Evolutionary conservation across 2,329 filamentous ascomycete species (phyloP).

Genomic region (Colletotrichum gigasporum): DNA sequence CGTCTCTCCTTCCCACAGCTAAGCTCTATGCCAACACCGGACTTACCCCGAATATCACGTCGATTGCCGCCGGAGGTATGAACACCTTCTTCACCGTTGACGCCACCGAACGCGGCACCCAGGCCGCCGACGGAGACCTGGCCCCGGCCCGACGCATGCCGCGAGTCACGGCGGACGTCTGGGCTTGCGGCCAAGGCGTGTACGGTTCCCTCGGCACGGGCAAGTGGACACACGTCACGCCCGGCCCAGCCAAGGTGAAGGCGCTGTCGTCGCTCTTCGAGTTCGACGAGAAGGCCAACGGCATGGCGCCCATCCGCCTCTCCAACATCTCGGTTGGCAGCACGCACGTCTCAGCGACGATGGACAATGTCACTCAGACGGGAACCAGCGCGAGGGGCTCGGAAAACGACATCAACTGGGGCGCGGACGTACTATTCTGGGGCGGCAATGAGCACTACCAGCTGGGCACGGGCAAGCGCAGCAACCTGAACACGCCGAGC

Average conservation of each 20-base stretch:
- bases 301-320: constrained; percentile 80
- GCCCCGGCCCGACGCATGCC: constrained; percentile 44
- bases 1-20: constrained; percentile 75
- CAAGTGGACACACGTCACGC: constrained; percentile 88
- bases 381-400: constrained; percentile 59
- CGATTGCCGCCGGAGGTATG: constrained; percentile 83
- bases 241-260: constrained; percentile 82
- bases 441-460: constrained; percentile 95
- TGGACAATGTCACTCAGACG: constrained; percentile 82
- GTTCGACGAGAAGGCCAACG: constrained; percentile 79
- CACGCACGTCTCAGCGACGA: constrained; percentile 83
- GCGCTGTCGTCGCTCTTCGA: constrained; percentile 85
- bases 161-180: constrained; percentile 76
- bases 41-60: constrained; percentile 73
- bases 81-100: constrained; percentile 92
- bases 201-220: constrained; percentile 85
- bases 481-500: constrained; percentile 77
- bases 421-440: constrained; percentile 91
- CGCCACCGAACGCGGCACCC: constrained; percentile 66
- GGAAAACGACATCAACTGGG: constrained; percentile 83
- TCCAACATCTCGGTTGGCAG: constrained; percentile 77
- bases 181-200: constrained; percentile 88
- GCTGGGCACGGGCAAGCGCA: constrained; percentile 89
- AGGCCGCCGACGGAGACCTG: constrained; percentile 33
- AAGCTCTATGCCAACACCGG: constrained; percentile 76